A percentile compares a stretch with the other conserved stretches of the same genome.
Conservation (phyloP, 2,329 filamentous ascomycete species). For the Alternaria ethzedia region DNA sequence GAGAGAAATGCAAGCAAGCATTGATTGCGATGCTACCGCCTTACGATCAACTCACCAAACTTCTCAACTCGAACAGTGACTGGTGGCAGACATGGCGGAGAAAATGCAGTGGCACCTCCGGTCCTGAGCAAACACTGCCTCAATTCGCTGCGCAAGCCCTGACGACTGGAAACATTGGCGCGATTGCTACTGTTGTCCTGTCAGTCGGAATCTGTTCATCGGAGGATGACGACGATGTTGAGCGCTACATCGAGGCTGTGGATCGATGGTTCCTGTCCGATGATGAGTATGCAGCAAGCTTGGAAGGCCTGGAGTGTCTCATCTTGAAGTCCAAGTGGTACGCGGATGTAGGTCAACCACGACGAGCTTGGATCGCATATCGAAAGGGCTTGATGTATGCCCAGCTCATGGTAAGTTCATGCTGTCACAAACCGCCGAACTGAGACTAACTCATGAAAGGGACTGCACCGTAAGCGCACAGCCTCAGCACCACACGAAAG, state of each 20-base stretch:
- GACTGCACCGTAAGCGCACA: conserved; percentile 48
- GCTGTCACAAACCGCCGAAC: not conserved
- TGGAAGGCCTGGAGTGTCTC: conserved; percentile 62
- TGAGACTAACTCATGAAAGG: conserved; percentile 33
- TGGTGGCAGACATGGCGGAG: conserved; percentile 54
- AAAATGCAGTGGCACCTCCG: conserved; percentile 52
- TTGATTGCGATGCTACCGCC: conserved; percentile 45
- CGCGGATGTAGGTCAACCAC: conserved; percentile 62
- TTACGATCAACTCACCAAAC: conserved; percentile 40
- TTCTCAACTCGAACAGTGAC: conserved; percentile 45
- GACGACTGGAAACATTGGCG: conserved; percentile 50
- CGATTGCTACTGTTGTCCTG: conserved; percentile 47
- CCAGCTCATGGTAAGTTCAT: conserved; percentile 57
- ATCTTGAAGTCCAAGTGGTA: conserved; percentile 60
- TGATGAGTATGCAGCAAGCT: conserved; percentile 57
- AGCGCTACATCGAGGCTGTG: conserved; percentile 55
- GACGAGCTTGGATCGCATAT: conserved; percentile 60
- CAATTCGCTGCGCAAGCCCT: conserved; percentile 54
- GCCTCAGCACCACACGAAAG: conserved; percentile 42
- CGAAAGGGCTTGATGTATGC: conserved; percentile 60
- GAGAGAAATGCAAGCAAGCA: conserved; percentile 45
- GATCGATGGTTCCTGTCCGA: conserved; percentile 57
- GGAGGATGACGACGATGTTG: conserved; percentile 53
- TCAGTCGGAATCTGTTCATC: conserved; percentile 49
- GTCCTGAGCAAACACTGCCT: conserved; percentile 44